Evolutionary conservation across 2,329 filamentous ascomycete genomes (phyloP), one percentile per base, ranked within the genome.

Genomic region (Talaromyces sp.): DNA sequence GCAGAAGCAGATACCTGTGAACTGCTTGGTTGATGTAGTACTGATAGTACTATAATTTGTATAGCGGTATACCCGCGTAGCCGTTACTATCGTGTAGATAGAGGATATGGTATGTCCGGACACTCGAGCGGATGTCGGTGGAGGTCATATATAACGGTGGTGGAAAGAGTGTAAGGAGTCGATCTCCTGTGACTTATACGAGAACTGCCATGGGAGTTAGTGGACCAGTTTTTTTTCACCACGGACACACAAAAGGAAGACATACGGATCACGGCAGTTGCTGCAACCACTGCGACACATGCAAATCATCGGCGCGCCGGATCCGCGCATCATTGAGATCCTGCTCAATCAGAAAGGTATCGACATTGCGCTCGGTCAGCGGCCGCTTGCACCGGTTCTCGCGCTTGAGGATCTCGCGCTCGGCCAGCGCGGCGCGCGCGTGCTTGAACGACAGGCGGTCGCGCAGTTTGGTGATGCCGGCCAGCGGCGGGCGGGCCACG

Each of bases 251-350:
- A 22, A 22, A 15, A 6, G 13, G 3, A 55, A 42, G 22, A 74
- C 82, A 67, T 75, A 88, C 87, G 13, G 42, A 2, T 47, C 44
- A 75, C 86, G 84, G 74, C 88, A 88, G 64, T 79, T 84, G 75
- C 82, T 84, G 80, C 89, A 93, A 75, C 90, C 90, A 83, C 86
- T 89, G 75, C 84, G 87, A 77, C 90, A 93, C 68, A 78, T 83
- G 81, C 89, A 92, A 69, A 80, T 88, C 74, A 82, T 85, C 67
- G 77, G 78, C 68, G 79, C 80, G 66, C 67, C 81, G 77, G 84
- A 87, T 62, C 78, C 80, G 73, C 81, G 85, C 86, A 83, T 88
- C 73, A 15, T 69, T 65, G 33, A 68, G 68, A 64, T 70, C 65
- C 63, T 76, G 73, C 27, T 71, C 67, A 2, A 69, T 72, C 57